Percentiles rank a stretch among this genome's conserved stretches.
Conservation (phyloP, 2,329 filamentous ascomycete species). For the Penicillium decumbens region DNA sequence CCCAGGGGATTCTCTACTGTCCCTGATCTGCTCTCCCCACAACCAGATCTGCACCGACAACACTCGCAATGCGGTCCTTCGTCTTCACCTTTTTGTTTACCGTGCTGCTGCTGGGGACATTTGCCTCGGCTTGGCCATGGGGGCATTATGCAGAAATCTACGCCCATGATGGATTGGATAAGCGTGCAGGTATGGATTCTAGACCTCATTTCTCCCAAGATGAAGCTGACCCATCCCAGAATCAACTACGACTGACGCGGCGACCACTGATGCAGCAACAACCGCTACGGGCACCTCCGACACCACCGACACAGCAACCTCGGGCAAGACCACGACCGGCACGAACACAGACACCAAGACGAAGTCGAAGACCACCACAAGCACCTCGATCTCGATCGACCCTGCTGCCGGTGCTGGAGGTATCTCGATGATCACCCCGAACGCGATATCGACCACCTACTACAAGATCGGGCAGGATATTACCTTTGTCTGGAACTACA, state of each 20-base stretch:
- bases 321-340: conserved; percentile 13
- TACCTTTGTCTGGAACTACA: conserved; percentile 67
- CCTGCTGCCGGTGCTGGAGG: conserved; percentile 55
- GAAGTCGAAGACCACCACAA: conserved; percentile 26
- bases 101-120: conserved; percentile 30
- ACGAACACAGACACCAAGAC: conserved; percentile 21
- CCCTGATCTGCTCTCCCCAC: conserved; percentile 2
- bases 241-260: conserved; percentile 20
- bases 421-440: conserved; percentile 59
- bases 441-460: conserved; percentile 49
- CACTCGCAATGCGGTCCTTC: conserved; percentile 32
- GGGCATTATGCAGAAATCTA: conserved; percentile 12
- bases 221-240: conserved; percentile 9
- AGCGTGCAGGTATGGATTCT: conserved; percentile 25
- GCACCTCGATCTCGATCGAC: conserved; percentile 46
- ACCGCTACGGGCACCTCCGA: conserved; percentile 15
- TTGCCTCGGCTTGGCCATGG: conserved; percentile 32
- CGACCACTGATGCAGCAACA: conserved; percentile 9
- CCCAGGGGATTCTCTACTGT: conserved; percentile 9
- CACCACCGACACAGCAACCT: conserved; percentile 14
- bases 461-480: conserved; percentile 61
- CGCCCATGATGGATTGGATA: conserved; percentile 20
- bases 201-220: neutral
- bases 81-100: conserved; percentile 33
- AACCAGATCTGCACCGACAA: conserved; percentile 4